These are phyloP conservation scores for Ceratocystis harringtonii DNA, from an alignment of 2,329 filamentous ascomycete species.

Conservation along the genomic window DNA sequence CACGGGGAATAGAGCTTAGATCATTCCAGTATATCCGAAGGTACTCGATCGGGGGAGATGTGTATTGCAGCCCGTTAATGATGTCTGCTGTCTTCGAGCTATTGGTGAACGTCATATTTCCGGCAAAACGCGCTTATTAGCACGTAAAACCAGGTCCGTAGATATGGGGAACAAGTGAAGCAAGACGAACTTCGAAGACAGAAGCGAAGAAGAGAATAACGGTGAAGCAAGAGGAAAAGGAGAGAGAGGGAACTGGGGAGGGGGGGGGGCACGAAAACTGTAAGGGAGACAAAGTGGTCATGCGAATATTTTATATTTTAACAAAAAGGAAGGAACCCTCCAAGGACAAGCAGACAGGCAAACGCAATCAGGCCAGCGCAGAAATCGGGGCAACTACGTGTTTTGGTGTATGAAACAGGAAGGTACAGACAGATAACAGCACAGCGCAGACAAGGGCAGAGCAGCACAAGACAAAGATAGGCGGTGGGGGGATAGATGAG, in stretches of 20 bases:
- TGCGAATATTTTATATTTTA: neutral
- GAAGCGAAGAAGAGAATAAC: neutral
- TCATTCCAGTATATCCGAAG: conserved; percentile 66
- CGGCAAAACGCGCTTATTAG: neutral
- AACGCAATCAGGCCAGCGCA: neutral
- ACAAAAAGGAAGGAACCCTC: neutral
- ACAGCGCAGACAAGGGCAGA: neutral
- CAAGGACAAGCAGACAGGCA: neutral
- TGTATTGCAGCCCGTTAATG: neutral
- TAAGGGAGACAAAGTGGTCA: neutral
- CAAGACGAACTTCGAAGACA: too few species aligned
- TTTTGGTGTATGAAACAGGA: neutral
- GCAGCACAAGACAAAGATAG: neutral
- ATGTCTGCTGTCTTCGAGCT: neutral
- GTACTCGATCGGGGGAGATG: conserved; percentile 30
- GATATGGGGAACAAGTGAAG: neutral
- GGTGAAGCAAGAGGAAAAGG: neutral
- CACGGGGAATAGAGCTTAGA: conserved; percentile 53
- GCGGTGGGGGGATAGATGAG: neutral
- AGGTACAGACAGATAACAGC: neutral
- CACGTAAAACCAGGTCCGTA: neutral
- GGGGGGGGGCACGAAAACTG: neutral
- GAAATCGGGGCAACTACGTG: neutral
- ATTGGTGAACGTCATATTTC: neutral
- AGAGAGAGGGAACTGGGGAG: neutral